A percentile compares a stretch with the other conserved stretches of the same genome.
These are phyloP conservation scores for Selaginella tamariscina DNA, from an alignment of 75 land plant genomes.

Conservation along the genomic window DNA sequence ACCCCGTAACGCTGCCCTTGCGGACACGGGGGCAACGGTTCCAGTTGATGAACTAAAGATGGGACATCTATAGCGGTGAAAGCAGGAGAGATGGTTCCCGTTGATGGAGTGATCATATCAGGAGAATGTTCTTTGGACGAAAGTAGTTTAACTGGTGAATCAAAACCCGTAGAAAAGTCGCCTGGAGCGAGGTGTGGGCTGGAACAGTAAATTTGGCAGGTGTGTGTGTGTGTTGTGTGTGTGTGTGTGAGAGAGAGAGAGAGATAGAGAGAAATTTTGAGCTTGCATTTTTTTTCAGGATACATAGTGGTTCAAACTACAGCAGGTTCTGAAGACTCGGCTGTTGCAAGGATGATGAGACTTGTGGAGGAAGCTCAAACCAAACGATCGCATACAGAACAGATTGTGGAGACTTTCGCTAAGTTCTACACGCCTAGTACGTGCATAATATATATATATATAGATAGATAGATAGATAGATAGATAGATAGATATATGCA, in stretches of 20 bases:
- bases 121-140: constrained; percentile 79
- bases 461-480: too few relatives aligned
- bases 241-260: background rate
- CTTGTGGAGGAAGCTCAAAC: constrained; percentile 20
- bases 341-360: constrained; percentile 71
- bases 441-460: background rate
- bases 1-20: constrained; percentile 65
- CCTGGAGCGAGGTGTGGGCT: constrained; percentile 73
- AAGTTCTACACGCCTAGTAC: background rate
- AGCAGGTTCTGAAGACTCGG: constrained; percentile 65
- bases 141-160: constrained; percentile 76
- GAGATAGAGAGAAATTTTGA: too few relatives aligned
- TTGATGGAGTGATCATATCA: constrained; percentile 73
- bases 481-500: too few relatives aligned
- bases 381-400: background rate
- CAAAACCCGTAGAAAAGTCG: constrained; percentile 66
- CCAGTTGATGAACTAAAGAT: constrained; percentile 56
- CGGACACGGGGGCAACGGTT: constrained; percentile 48
- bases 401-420: background rate
- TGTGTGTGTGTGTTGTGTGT: constrained; percentile 12
- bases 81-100: constrained; percentile 82
- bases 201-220: constrained; percentile 88
- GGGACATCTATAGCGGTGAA: constrained; percentile 57
- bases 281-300: constrained; percentile 31
- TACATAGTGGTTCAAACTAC: constrained; percentile 65